phyloP scores from a whole-genome alignment of 2,329 filamentous ascomycete species.

The Botrytis cinerea region DNA sequence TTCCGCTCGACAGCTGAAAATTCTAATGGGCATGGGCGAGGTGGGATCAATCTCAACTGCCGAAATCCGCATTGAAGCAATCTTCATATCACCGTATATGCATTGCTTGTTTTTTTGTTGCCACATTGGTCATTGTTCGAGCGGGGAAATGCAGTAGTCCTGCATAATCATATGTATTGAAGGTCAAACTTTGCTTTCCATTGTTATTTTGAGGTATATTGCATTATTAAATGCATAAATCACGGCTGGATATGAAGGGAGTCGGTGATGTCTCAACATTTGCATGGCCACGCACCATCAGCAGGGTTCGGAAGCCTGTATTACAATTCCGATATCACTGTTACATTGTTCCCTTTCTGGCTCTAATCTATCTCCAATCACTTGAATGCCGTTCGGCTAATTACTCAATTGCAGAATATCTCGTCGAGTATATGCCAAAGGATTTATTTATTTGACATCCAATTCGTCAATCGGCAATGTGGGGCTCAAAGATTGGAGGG shows the following conservation, averaged over 20 bases:
- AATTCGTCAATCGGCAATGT: background rate
- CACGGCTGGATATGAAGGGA: background rate
- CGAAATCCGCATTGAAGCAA: background rate
- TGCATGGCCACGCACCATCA: background rate
- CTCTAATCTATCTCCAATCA: background rate
- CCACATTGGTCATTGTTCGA: background rate
- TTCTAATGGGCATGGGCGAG: rapidly evolving
- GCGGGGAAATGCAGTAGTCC: background rate
- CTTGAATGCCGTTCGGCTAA: background rate
- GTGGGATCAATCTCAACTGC: background rate
- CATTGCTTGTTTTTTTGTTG: background rate
- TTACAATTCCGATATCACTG: background rate
- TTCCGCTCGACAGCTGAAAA: background rate
- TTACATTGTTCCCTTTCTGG: background rate
- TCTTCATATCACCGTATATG: too few species aligned
- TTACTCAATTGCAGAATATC: background rate
- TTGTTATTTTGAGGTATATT: background rate
- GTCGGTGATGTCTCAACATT: background rate
- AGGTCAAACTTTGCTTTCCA: background rate
- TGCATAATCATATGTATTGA: background rate
- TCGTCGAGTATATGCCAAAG: background rate
- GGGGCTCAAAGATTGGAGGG: background rate
- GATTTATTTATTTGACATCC: background rate
- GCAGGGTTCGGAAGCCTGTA: background rate
- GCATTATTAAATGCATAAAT: background rate